Evolutionary conservation across 352 stramenopile species (phyloP).

Genomic region (Phytopythium mirpurense): DNA sequence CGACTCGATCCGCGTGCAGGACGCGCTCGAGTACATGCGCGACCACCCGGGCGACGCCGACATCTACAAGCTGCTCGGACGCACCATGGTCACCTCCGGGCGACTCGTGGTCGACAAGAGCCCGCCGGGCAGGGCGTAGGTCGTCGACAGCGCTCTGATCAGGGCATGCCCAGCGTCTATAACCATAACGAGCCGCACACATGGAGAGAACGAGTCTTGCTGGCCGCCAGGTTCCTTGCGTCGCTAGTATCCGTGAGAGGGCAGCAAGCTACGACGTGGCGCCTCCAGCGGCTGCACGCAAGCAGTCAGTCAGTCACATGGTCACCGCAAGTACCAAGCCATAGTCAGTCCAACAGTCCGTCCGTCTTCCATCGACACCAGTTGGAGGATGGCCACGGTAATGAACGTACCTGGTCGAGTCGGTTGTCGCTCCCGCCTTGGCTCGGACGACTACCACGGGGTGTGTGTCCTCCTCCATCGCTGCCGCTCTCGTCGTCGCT

Average conservation of each 20-base stretch:
- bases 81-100: slow-evolving; percentile 49
- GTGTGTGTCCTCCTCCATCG: no score
- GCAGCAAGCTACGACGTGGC: slow-evolving; percentile 19
- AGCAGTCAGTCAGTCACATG: neutral
- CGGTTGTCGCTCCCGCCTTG: slow-evolving; percentile 10
- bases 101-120: slow-evolving; percentile 5
- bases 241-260: slow-evolving; percentile 6
- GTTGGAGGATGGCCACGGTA: no score
- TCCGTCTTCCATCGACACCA: no score
- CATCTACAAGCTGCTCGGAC: slow-evolving; percentile 58
- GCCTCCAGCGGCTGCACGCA: slow-evolving; percentile 17
- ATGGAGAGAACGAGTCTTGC: no score
- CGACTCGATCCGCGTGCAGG: slow-evolving; percentile 35
- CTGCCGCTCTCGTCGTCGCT: slow-evolving; percentile 7
- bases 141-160: no score
- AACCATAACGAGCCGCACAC: no score
- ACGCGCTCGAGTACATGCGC: slow-evolving; percentile 45
- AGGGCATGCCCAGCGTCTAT: no score
- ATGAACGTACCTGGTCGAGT: slow-evolving; percentile 16
- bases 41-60: slow-evolving; percentile 33
- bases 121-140: no score
- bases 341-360: no score
- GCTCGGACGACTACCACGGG: slow-evolving; percentile 7
- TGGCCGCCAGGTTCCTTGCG: no score
- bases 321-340: no score